phyloP scores from a whole-genome alignment of 495 filamentous ascomycete species.

The Staphylotrichum longicolle region DNA sequence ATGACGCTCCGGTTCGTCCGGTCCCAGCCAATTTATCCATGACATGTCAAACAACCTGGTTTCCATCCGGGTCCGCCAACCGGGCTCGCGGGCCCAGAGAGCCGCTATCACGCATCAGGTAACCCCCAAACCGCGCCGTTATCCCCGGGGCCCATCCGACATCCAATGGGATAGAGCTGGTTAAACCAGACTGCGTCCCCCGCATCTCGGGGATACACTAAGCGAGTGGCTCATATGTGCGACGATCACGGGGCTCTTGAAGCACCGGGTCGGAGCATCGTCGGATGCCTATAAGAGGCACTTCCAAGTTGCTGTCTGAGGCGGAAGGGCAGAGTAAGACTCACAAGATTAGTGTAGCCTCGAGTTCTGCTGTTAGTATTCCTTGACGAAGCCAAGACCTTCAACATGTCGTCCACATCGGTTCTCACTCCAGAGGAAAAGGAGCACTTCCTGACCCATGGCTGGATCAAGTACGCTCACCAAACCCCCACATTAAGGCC shows the following conservation, averaged over 20 bases:
- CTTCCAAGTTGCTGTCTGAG: neutral
- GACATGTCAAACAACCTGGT: neutral
- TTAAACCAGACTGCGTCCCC: slow-evolving; percentile 19
- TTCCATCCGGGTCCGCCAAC: slow-evolving; percentile 16
- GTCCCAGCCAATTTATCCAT: slow-evolving; percentile 10
- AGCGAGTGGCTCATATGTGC: neutral
- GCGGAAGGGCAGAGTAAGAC: neutral
- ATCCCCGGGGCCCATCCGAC: neutral
- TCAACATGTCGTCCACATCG: slow-evolving; percentile 33
- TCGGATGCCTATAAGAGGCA: slow-evolving; percentile 16
- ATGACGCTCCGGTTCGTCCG: neutral
- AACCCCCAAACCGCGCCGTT: slow-evolving; percentile 12
- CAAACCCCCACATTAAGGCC: neutral
- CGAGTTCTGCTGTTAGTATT: neutral
- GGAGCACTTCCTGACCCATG: slow-evolving; percentile 63
- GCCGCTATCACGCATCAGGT: slow-evolving; percentile 23
- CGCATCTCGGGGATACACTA: slow-evolving; percentile 2
- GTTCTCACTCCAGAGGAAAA: slow-evolving; percentile 60
- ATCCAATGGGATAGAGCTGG: slow-evolving; percentile 23
- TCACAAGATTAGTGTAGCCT: neutral
- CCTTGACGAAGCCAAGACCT: neutral
- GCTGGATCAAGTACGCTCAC: slow-evolving; percentile 54
- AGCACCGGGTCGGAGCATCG: neutral
- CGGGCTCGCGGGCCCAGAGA: slow-evolving; percentile 15
- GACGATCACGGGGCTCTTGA: slow-evolving; percentile 17